These are phyloP conservation scores for Lippia alba DNA, from an alignment of 305 asterid genomes.

Conservation along the genomic window DNA sequence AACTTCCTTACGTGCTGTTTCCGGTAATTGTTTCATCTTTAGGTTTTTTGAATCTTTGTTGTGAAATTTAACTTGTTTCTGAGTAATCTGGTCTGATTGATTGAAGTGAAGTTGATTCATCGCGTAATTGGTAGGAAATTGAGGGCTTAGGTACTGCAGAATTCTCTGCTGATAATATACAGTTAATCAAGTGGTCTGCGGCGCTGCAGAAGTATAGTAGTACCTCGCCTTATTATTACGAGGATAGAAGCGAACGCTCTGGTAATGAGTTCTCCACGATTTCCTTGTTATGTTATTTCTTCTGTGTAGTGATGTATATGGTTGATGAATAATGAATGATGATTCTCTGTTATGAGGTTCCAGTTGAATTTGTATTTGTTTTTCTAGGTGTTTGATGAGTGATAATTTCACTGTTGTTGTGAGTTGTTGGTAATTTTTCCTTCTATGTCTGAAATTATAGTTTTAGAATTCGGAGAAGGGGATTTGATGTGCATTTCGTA, in stretches of 20 bases:
- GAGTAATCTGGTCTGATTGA: conserved; percentile 1
- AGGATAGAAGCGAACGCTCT: conserved; percentile 45
- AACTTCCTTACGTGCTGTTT: conserved; percentile 49
- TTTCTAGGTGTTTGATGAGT: neutral
- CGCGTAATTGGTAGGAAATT: conserved; percentile 49
- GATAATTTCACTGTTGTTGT: neutral
- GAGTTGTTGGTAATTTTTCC: neutral
- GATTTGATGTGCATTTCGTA: neutral
- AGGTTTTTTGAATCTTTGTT: neutral
- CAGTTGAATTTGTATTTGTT: neutral
- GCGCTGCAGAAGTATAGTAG: conserved; percentile 48
- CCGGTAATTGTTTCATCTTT: conserved; percentile 42
- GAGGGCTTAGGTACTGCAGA: conserved; percentile 53
- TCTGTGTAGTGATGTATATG: neutral
- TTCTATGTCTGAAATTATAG: conserved; percentile 8
- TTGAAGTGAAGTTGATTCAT: conserved; percentile 20
- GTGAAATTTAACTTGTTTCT: neutral
- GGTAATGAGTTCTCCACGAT: conserved; percentile 40
- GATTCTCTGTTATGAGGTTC: neutral
- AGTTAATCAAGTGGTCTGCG: conserved; percentile 47
- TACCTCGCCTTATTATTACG: conserved; percentile 60
- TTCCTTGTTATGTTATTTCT: neutral
- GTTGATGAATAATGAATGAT: neutral
- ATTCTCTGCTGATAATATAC: conserved; percentile 26
- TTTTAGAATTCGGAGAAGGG: neutral